These are phyloP conservation scores for Podospora bellae-mahoneyi DNA, from an alignment of 495 filamentous ascomycete species.

Conservation along the genomic window DNA sequence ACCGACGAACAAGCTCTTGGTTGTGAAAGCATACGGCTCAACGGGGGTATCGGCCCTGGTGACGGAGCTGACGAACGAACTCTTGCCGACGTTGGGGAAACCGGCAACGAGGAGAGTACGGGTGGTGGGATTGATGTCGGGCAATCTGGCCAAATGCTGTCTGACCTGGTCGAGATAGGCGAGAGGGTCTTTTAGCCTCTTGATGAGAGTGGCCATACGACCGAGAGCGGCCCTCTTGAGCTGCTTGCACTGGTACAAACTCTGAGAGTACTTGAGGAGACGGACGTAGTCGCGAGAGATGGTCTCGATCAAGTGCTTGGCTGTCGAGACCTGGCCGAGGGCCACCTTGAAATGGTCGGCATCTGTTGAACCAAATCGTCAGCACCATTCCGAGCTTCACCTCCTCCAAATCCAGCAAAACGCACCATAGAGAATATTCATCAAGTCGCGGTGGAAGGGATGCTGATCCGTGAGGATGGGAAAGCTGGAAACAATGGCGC, in stretches of 20 bases:
- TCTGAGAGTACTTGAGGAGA: constrained; percentile 85
- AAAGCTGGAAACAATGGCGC: constrained; percentile 84
- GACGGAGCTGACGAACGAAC: constrained; percentile 85
- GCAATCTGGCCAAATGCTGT: constrained; percentile 94
- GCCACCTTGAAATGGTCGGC: constrained; percentile 98
- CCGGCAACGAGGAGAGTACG: constrained; percentile 92
- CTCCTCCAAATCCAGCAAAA: background rate
- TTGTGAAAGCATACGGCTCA: constrained; percentile 98
- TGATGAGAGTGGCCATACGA: constrained; percentile 94
- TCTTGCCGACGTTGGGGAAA: constrained; percentile 97
- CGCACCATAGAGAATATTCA: constrained; percentile 59
- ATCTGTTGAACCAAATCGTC: constrained; percentile 57
- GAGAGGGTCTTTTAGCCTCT: constrained; percentile 87
- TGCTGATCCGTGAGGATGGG: constrained; percentile 93
- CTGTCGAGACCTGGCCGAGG: constrained; percentile 90
- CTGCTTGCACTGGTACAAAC: constrained; percentile 66
- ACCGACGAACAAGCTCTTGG: constrained; percentile 93
- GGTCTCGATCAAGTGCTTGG: constrained; percentile 93
- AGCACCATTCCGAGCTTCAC: constrained; percentile 40
- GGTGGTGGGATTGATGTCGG: constrained; percentile 96
- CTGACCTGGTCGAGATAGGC: constrained; percentile 96
- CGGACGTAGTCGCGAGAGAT: constrained; percentile 93
- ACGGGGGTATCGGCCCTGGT: constrained; percentile 96
- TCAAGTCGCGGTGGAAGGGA: constrained; percentile 77
- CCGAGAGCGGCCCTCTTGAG: constrained; percentile 57